A percentile compares a stretch with the other conserved stretches of the same genome.
These are phyloP conservation scores for Amesomyces nigricolor DNA, from an alignment of 2,329 filamentous ascomycete species.

Conservation along the genomic window DNA sequence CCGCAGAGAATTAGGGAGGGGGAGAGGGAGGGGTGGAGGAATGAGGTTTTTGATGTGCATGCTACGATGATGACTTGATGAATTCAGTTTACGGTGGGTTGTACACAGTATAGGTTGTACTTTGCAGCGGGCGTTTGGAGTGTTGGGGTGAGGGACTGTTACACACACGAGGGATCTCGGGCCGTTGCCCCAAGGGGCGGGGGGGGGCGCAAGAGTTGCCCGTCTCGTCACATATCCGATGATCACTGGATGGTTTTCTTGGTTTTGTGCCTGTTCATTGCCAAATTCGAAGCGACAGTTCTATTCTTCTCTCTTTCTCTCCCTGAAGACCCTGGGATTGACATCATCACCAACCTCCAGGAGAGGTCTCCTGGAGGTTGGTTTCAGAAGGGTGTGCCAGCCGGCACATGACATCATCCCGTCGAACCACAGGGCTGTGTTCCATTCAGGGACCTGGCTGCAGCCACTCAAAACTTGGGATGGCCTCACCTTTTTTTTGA, in stretches of 20 bases:
- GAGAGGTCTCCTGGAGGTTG: not conserved
- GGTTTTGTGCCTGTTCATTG: too few species aligned
- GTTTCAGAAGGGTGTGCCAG: not conserved
- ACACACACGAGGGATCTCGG: too few species aligned
- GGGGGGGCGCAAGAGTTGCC: too few species aligned
- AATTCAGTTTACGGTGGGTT: not conserved
- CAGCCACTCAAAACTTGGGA: not conserved
- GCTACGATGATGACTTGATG: constrained; percentile 25
- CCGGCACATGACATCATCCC: not conserved
- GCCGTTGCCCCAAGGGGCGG: too few species aligned
- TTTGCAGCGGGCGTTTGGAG: too few species aligned
- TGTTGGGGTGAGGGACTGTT: not conserved
- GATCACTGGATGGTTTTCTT: too few species aligned
- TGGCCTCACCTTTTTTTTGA: not conserved
- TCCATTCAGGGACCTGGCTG: not conserved
- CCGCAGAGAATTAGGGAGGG: constrained; percentile 70
- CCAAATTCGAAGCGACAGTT: too few species aligned
- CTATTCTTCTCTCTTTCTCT: too few species aligned
- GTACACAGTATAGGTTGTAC: not conserved
- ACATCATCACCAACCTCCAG: too few species aligned
- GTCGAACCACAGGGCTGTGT: not conserved
- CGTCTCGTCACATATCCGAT: too few species aligned
- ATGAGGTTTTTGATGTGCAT: constrained; percentile 66
- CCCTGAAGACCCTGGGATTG: too few species aligned
- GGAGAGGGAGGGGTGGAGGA: constrained; percentile 70